phyloP scores from a whole-genome alignment of 2,329 filamentous ascomycete genomes.

The Acrocalymma vagum region DNA sequence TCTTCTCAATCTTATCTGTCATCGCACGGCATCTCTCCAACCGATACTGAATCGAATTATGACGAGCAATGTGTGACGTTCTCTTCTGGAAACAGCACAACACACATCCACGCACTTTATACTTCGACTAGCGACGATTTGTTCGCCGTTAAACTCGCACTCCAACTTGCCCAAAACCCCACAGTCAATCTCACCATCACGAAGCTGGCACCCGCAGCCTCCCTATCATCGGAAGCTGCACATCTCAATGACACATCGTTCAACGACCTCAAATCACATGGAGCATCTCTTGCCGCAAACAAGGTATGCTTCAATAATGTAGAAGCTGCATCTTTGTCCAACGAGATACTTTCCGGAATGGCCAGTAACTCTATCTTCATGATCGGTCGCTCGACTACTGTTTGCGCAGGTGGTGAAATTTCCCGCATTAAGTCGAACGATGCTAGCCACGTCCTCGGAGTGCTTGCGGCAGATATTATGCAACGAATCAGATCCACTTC shows the following conservation, averaged over 20 bases:
- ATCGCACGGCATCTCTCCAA: slow-evolving; percentile 3
- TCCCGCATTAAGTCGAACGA: slow-evolving; percentile 2
- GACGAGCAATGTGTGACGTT: background rate
- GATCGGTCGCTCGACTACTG: background rate
- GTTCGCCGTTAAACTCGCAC: slow-evolving; percentile 1
- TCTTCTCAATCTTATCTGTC: background rate
- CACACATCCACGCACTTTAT: background rate
- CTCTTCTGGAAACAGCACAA: background rate
- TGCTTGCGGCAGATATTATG: background rate
- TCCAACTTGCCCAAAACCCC: slow-evolving; percentile 4
- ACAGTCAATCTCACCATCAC: background rate
- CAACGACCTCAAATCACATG: background rate
- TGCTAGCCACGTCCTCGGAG: background rate
- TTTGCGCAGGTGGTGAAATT: background rate
- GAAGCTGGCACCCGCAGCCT: background rate
- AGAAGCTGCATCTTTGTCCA: background rate
- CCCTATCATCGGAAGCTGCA: background rate
- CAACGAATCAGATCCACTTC: background rate
- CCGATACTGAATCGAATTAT: background rate
- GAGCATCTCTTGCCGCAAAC: background rate
- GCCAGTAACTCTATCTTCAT: slow-evolving; percentile 4
- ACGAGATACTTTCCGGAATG: background rate
- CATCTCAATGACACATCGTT: slow-evolving; percentile 1
- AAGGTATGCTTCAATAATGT: background rate
- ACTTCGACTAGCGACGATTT: background rate